Evolutionary conservation across 2,329 filamentous ascomycete species (phyloP).

Genomic region (Tolypocladium ovalisporum): DNA sequence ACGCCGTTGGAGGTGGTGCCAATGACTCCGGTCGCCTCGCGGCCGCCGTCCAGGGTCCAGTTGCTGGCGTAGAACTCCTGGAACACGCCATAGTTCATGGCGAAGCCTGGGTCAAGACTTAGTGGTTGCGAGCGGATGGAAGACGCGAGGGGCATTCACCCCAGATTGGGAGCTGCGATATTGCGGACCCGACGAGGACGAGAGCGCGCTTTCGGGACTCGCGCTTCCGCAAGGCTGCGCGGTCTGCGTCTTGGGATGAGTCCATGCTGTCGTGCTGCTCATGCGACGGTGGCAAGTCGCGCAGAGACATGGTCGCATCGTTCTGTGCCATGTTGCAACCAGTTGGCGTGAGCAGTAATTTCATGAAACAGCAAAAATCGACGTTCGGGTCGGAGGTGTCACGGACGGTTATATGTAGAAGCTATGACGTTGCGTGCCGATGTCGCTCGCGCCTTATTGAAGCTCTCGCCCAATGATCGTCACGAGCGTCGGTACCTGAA

Average conservation of each 20-base stretch:
- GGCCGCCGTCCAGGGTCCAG: background rate
- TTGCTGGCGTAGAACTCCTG: background rate
- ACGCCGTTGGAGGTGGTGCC: background rate
- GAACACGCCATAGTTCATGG: background rate
- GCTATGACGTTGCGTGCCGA: background rate
- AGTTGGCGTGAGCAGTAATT: background rate
- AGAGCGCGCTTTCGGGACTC: background rate
- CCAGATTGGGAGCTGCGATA: background rate
- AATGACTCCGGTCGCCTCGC: background rate
- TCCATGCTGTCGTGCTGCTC: background rate
- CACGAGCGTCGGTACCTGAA: background rate
- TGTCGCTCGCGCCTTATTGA: background rate
- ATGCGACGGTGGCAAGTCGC: background rate
- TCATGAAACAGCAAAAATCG: background rate
- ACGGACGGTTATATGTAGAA: background rate
- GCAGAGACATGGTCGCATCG: background rate
- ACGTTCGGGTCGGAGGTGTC: background rate
- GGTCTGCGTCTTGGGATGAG: background rate
- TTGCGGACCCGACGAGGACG: background rate
- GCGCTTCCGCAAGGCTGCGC: background rate
- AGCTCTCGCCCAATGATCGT: background rate
- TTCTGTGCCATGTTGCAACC: background rate
- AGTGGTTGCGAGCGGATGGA: background rate
- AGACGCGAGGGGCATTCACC: background rate
- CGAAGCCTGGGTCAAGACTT: background rate